phyloP scores from a whole-genome alignment of 345 rosid species.

The Anastatica hierochuntica region DNA sequence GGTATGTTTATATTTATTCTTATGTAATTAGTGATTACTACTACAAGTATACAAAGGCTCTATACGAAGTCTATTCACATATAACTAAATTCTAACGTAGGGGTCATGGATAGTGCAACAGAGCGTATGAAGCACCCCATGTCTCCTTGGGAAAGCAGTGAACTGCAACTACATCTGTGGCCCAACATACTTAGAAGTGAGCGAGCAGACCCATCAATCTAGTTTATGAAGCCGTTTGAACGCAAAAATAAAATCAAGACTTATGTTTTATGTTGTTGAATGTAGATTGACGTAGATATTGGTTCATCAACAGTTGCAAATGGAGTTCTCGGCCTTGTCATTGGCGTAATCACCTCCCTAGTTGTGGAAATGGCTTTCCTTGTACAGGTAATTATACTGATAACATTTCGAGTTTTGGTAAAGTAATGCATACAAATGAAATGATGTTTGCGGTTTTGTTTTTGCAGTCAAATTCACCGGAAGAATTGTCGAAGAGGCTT shows the following conservation, averaged over 20 bases:
- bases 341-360: no score
- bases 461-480: constrained; percentile 72
- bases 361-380: no score
- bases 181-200: constrained; percentile 75
- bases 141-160: constrained; percentile 90
- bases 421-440: neutral
- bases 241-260: no score
- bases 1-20: constrained; percentile 37
- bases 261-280: neutral
- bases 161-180: constrained; percentile 90
- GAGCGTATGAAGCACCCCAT: constrained; percentile 97
- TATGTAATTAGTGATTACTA: constrained; percentile 1
- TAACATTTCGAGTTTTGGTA: neutral
- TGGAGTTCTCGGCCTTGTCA: no score
- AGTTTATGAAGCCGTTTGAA: no score
- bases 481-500: constrained; percentile 83
- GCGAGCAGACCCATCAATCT: no score
- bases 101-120: constrained; percentile 99
- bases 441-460: neutral
- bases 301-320: no score
- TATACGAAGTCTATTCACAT: no score
- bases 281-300: no score
- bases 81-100: constrained; percentile 24
- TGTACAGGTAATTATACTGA: no score
- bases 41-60: constrained; percentile 6